phyloP scores from a whole-genome alignment of 495 filamentous ascomycete species.

The Diplogelasinospora grovesii region DNA sequence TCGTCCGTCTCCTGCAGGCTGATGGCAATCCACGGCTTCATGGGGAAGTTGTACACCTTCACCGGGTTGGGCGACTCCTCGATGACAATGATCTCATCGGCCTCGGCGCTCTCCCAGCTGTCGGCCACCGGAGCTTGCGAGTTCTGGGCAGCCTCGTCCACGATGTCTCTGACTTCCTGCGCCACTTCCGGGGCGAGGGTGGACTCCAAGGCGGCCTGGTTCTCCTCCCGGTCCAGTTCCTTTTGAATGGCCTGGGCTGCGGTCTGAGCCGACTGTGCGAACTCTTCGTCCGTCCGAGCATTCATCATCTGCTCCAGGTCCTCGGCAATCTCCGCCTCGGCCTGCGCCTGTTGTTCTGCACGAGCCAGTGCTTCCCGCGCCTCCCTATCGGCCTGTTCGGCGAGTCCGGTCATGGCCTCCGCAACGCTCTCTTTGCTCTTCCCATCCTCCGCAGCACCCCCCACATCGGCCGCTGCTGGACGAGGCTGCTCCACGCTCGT shows the following conservation, averaged over 20 bases:
- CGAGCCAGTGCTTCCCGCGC: conserved; percentile 59
- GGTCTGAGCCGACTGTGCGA: conserved; percentile 34
- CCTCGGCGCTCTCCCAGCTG: conserved; percentile 73
- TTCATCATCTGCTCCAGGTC: conserved; percentile 36
- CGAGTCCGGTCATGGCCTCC: conserved; percentile 63
- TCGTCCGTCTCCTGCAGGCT: conserved; percentile 41
- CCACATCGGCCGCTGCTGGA: neutral
- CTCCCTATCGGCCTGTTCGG: conserved; percentile 59
- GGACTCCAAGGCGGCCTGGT: conserved; percentile 43
- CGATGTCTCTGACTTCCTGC: conserved; percentile 50
- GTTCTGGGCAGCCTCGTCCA: conserved; percentile 47
- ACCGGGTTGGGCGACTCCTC: conserved; percentile 62
- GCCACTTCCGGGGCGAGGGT: conserved; percentile 44
- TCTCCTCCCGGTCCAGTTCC: conserved; percentile 52
- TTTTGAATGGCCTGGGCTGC: conserved; percentile 47
- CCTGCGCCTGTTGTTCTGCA: conserved; percentile 46
- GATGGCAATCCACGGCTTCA: conserved; percentile 91
- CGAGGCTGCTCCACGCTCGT: conserved; percentile 6
- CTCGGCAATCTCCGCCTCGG: conserved; percentile 40
- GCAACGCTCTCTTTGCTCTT: conserved; percentile 59
- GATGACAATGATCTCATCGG: conserved; percentile 62
- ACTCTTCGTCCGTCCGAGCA: conserved; percentile 38
- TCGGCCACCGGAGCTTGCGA: conserved; percentile 49
- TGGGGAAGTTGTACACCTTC: conserved; percentile 87
- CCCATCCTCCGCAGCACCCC: conserved; percentile 8